Base-by-base conservation (phyloP, 441 rosid genomes). In the Jatropha podagrica region DNA sequence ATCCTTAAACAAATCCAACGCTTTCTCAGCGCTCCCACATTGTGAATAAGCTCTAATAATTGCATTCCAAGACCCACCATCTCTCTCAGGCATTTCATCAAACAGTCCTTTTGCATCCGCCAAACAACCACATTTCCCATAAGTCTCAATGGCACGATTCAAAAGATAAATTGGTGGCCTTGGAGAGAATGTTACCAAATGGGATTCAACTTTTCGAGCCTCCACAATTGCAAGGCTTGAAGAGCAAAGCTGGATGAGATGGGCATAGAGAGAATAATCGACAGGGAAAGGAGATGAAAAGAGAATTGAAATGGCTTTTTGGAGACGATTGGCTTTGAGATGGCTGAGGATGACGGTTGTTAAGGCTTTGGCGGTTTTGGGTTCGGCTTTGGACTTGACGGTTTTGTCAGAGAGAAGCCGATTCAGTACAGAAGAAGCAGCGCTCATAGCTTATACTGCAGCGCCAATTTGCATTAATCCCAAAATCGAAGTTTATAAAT, bases 21-120 rank as follows among this genome's bases (percentile, higher is more conserved):
- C 89, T 66, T 79, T 83, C 32, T 74, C 76, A 0, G 83, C 65
- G 20, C 52, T 74, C 3, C 86, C 79, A 54, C 86, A 83, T 52
- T 78, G 85, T 5, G 81, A 74, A 78, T 80, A 92, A 20, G 90
- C 94, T 1, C 84, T 77, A 70, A 94, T 85, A 76, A 94, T 69
- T 4, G 98, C 88, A 83, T 94, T 94, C 98, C 98, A 92, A 48
- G 97, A 85, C 7, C 97, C 97, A 49, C 95, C 97, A 76, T 94
- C 89, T 79, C 92, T 87, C 20, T 80, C 79, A 72, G 91, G 91
- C 94, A 92, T 91, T 88, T 91, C 87, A 76, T 91, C 95, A 23
- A 94, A 94, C 88, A 92, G 75, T 58, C 79, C 87, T 20, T 76
- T 74, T 3, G 97, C 98, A 73, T 91, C 95, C 1, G 37, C 51